These are phyloP conservation scores for Cutaneotrichosporon sp. DNA, from an alignment of 1,284 basidiomycete species.

Conservation along the genomic window DNA sequence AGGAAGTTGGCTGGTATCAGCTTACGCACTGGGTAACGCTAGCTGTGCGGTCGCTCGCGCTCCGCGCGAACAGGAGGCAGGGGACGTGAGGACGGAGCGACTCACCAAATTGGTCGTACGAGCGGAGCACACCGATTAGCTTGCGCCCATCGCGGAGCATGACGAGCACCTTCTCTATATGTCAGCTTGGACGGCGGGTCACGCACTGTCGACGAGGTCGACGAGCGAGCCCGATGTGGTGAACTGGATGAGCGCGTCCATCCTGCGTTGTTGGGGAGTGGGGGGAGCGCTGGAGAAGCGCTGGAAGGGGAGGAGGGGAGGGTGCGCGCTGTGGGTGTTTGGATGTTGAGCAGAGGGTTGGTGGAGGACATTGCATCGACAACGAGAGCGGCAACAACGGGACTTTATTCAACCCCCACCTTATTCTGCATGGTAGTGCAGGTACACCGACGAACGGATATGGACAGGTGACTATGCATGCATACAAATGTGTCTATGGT, in stretches of 20 bases:
- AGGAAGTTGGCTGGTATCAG: conserved; percentile 80
- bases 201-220: conserved; percentile 98
- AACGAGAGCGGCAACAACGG: neutral
- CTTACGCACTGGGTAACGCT: too few relatives aligned
- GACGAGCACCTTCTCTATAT: conserved; percentile 98
- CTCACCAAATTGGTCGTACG: conserved; percentile 98
- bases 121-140: conserved; percentile 90
- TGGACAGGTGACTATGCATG: neutral
- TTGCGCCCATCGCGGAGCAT: conserved; percentile 95
- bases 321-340: neutral
- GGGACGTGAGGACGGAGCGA: too few relatives aligned
- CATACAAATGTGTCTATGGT: neutral
- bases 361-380: neutral
- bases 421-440: neutral
- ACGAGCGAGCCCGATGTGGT: conserved; percentile 95
- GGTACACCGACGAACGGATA: neutral
- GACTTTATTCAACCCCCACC: neutral
- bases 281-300: too few relatives aligned
- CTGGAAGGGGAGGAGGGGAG: too few relatives aligned
- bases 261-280: conserved; percentile 53
- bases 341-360: neutral
- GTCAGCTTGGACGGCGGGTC: conserved; percentile 12
- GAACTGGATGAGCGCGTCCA: conserved; percentile 95
- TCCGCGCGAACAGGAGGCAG: too few relatives aligned
- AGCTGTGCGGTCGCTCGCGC: too few relatives aligned